Conservation (phyloP, 2,329 filamentous ascomycete species). For the Penicillium sp. region DNA sequence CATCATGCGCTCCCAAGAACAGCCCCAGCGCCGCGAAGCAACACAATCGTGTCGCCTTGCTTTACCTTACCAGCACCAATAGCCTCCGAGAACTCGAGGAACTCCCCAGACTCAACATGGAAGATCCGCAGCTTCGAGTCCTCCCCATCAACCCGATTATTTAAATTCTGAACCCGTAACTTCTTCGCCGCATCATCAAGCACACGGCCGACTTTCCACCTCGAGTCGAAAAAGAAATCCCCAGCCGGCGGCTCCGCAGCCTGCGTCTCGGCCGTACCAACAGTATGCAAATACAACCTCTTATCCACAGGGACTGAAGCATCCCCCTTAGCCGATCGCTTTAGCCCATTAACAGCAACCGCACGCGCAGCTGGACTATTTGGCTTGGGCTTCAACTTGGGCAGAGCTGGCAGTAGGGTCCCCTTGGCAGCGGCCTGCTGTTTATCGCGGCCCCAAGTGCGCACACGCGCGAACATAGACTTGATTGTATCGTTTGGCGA, state of each 20-base stretch:
- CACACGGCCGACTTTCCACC: constrained; percentile 82
- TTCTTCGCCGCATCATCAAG: constrained; percentile 45
- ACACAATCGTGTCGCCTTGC: constrained; percentile 84
- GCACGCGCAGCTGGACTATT: constrained; percentile 58
- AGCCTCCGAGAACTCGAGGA: constrained; percentile 87
- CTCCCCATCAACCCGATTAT: constrained; percentile 45
- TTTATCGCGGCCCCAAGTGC: constrained; percentile 76
- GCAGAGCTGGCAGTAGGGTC: constrained; percentile 49
- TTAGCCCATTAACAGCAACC: constrained; percentile 71
- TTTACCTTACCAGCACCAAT: constrained; percentile 65
- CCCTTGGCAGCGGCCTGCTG: constrained; percentile 63
- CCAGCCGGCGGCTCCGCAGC: constrained; percentile 78
- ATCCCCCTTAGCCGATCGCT: constrained; percentile 87
- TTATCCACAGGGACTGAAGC: constrained; percentile 76
- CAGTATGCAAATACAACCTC: constrained; percentile 84
- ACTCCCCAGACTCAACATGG: constrained; percentile 82
- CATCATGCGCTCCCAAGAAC: constrained; percentile 61
- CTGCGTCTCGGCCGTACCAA: constrained; percentile 83
- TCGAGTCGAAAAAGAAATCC: constrained; percentile 73
- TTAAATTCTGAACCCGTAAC: constrained; percentile 46
- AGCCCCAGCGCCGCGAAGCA: constrained; percentile 81
- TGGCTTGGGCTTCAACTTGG: constrained; percentile 57
- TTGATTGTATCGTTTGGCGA: constrained; percentile 62
- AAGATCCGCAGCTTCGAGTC: constrained; percentile 81
- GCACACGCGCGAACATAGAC: constrained; percentile 72